phyloP scores from a whole-genome alignment of 306 rosid species.

The Acacia confusa region DNA sequence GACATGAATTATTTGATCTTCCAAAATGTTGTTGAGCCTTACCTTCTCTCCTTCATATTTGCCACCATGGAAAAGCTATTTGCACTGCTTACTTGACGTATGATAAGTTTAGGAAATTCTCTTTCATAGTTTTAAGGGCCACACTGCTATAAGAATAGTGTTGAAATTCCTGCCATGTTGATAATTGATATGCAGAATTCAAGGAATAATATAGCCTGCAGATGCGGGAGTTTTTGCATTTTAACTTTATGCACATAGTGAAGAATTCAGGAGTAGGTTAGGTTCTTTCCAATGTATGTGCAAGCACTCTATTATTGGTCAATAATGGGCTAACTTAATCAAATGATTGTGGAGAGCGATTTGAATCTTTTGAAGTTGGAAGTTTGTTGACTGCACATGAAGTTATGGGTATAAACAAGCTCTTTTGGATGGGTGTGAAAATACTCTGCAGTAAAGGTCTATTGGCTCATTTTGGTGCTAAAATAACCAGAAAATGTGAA shows the following conservation, averaged over 20 bases:
- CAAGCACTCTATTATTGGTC: neutral
- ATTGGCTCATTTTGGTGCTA: neutral
- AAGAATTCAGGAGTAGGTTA: neutral
- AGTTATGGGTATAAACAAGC: neutral
- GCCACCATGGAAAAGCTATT: neutral
- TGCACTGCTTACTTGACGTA: neutral
- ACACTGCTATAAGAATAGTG: neutral
- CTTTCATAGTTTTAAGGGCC: neutral
- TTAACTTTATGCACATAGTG: neutral
- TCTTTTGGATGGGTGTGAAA: neutral
- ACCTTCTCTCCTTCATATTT: neutral
- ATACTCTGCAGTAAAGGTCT: neutral
- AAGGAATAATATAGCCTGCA: neutral
- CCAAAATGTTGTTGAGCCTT: conserved; percentile 1
- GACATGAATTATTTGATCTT: conserved; percentile 17
- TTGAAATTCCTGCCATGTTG: conserved; percentile 18
- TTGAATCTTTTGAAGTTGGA: neutral
- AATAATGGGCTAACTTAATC: conserved; percentile 5
- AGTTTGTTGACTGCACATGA: neutral
- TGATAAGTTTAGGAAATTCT: conserved; percentile 7
- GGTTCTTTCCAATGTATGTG: neutral
- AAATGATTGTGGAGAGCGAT: neutral
- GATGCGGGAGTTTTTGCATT: neutral
- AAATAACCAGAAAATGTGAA: neutral
- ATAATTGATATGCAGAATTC: conserved; percentile 14